Evolutionary conservation across 164 flowering plant species (phyloP).

Genomic region (Tetracentron sinense): DNA sequence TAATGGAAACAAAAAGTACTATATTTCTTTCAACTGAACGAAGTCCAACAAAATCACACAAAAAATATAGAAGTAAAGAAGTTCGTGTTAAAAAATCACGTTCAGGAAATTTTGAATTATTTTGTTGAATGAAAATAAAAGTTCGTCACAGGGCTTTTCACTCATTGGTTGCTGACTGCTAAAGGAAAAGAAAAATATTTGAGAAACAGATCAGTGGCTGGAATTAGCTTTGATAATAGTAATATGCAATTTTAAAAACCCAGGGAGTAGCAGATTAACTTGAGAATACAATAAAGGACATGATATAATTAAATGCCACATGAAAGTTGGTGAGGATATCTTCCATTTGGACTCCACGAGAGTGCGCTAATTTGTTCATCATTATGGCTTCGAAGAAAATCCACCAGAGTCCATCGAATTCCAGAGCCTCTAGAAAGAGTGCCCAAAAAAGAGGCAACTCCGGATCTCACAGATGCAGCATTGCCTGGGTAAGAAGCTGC

Average conservation of each 20-base stretch:
- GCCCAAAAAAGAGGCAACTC: constrained; percentile 57
- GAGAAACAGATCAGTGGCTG: no score
- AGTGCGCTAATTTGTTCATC: constrained; percentile 76
- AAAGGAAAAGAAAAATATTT: no score
- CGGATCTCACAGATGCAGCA: constrained; percentile 76
- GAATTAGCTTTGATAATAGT: no score
- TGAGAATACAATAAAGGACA: not conserved
- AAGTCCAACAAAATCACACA: not conserved
- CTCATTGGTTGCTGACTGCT: no score
- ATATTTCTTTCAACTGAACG: not conserved
- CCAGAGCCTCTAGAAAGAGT: constrained; percentile 76
- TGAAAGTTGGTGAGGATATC: constrained; percentile 59
- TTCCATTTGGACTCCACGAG: constrained; percentile 97
- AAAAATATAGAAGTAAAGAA: not conserved
- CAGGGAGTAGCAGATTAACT: not conserved
- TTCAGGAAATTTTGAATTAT: not conserved
- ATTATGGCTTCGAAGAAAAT: constrained; percentile 62
- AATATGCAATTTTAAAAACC: no score
- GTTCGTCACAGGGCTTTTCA: not conserved
- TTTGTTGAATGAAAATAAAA: not conserved
- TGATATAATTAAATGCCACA: not conserved
- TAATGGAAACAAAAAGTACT: not conserved
- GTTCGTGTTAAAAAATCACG: not conserved
- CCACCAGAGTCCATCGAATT: constrained; percentile 74
- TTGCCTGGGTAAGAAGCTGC: constrained; percentile 91